Percentiles rank a stretch among this genome's conserved stretches.
These are phyloP conservation scores for Chlorella sp. DNA, from an alignment of 139 green algal species.

Conservation along the genomic window DNA sequence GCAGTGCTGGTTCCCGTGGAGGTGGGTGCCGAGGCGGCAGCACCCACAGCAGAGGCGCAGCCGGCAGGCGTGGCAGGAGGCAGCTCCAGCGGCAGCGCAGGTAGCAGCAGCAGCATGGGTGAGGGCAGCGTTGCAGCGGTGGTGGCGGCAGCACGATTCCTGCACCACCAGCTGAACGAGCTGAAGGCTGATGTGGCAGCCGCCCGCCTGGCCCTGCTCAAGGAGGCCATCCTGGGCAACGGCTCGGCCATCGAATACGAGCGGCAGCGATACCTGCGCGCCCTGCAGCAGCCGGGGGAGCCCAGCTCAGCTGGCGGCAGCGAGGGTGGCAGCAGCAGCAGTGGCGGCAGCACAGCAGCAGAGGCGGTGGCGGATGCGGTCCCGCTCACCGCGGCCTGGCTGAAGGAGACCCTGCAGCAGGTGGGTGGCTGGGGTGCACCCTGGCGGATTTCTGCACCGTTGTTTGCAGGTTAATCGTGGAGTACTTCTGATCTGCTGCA, in stretches of 20 bases:
- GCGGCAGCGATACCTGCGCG: conserved; percentile 21
- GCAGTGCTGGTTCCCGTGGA: background rate
- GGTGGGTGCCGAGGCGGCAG: background rate
- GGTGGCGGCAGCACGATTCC: conserved; percentile 34
- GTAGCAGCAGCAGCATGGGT: background rate
- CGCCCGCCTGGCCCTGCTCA: conserved; percentile 42
- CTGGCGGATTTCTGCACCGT: no score
- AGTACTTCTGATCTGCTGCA: no score
- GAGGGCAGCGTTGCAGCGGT: conserved; percentile 11
- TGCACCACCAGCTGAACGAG: conserved; percentile 37
- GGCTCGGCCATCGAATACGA: conserved; percentile 37
- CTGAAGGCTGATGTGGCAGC: conserved; percentile 35
- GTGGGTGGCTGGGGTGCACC: no score
- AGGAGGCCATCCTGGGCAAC: conserved; percentile 37
- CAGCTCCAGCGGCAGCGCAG: background rate
- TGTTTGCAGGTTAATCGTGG: no score
- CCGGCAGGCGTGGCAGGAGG: no score
- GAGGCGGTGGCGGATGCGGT: background rate
- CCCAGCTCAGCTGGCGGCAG: no score
- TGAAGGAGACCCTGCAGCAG: background rate
- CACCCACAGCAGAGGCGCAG: no score
- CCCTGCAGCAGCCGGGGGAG: background rate
- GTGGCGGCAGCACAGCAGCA: no score
- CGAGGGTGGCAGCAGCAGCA: background rate
- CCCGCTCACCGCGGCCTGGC: conserved; percentile 10